Percentiles rank a stretch among this genome's conserved stretches.
phyloP scores from a whole-genome alignment of 306 rosid species.

The Casuarina equisetifolia region DNA sequence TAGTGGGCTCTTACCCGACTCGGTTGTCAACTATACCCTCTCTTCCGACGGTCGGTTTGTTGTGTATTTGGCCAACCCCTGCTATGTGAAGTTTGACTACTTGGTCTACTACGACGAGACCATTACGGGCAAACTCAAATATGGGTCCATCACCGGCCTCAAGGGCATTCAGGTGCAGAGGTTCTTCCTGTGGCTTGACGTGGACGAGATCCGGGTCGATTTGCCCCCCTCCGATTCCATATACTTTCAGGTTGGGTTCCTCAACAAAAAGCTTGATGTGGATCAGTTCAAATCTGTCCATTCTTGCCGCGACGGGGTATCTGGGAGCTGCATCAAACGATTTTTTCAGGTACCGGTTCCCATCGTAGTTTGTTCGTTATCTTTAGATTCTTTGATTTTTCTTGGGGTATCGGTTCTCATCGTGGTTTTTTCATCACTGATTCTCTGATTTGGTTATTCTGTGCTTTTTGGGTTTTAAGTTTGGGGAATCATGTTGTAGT shows the following conservation, averaged over 20 bases:
- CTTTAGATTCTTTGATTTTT: background rate
- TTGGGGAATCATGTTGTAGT: background rate
- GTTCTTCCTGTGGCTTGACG: slow-evolving; percentile 70
- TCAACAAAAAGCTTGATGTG: slow-evolving; percentile 76
- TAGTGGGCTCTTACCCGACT: slow-evolving; percentile 64
- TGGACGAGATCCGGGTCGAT: slow-evolving; percentile 91
- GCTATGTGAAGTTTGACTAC: slow-evolving; percentile 80
- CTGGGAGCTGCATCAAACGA: slow-evolving; percentile 34
- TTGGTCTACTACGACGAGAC: slow-evolving; percentile 63
- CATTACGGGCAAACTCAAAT: slow-evolving; percentile 66
- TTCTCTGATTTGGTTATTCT: background rate
- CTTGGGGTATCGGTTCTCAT: too few relatives aligned
- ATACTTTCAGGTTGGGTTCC: slow-evolving; percentile 79
- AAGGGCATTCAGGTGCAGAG: slow-evolving; percentile 79
- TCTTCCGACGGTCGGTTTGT: slow-evolving; percentile 63
- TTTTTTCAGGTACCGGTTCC: slow-evolving; percentile 42
- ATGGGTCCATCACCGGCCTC: slow-evolving; percentile 71
- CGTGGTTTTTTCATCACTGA: too few relatives aligned
- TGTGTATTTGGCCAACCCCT: slow-evolving; percentile 54
- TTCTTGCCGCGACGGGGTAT: slow-evolving; percentile 50
- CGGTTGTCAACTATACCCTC: slow-evolving; percentile 55
- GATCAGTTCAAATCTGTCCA: slow-evolving; percentile 71
- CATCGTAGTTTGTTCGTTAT: background rate
- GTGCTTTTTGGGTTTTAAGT: background rate
- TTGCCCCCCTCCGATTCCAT: slow-evolving; percentile 78